Base-by-base conservation (phyloP, 257 asterid species). In the Penstemon davidsonii region DNA sequence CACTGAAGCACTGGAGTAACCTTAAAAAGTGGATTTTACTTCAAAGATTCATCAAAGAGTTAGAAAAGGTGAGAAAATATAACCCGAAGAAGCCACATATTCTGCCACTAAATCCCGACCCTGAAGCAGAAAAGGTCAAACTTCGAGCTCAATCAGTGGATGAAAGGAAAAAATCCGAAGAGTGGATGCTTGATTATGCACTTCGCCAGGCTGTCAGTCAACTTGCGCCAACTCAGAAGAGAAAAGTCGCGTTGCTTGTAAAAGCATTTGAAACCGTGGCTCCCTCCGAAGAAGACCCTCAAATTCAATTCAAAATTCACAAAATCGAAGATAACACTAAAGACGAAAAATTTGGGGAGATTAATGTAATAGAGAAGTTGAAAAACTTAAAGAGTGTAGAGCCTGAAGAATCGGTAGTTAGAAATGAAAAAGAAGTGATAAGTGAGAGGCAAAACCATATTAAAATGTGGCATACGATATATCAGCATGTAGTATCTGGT, bases 121-220 rank as follows among this genome's bases (percentile, higher is more conserved):
- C 82, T 36, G 92, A 82, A 45, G 78, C 84, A 55, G 96, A 86
- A 70, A 91, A 84, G 33, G 81, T 90, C 64, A 70, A 68, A 58
- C 76, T 88, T 38, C 85, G 93, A 52, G 86, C 63, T 66, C 97
- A 78, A 75, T 79, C 83, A 5, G 81, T 68, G 56, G 96, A 84
- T 7, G 93, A 72, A 74, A 88, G 79, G 86, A 94, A 83, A 68
- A 87, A 43, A 37, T 68, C 84, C 33, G 96, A 94, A 55, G 95
- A 91, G 49, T 94, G 99, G 99, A 94, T 94, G 99, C 95, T 94
- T 66, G 99, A 94, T 68, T 92, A 87, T 11, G 98, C 99, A 11
- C 88, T 94, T 80, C 95, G 85, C 70, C 97, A 86, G 75, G 99
- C 93, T 9, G 88, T 94, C 66, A 58, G 82, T 64, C 85, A 91